Evolutionary conservation across 2,329 filamentous ascomycete genomes (phyloP), one percentile per base, ranked within the genome.

Genomic region (Xylariales sp.): DNA sequence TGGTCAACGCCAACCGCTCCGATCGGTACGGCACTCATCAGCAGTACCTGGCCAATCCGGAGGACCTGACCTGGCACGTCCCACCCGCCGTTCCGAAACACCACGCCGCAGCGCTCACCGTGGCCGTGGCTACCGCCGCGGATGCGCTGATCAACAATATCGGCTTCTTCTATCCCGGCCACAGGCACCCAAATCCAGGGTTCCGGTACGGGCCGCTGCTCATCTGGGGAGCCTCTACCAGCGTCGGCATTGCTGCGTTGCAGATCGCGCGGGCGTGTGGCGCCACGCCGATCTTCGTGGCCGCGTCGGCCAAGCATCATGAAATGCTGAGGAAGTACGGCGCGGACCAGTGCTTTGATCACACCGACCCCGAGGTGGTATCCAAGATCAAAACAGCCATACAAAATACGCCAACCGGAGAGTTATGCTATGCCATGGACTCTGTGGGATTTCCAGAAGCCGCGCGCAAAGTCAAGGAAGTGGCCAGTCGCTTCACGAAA

Each of bases 191-290:
- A 4, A 30, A 33, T 8, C n/a, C 44, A 2, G 20, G 41, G 7
- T 32, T 43, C 6, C 41, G 39, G 5, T 40, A 39, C 2, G 42
- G 53, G 6, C 48, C 50, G 2, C 6, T 63, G 6, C 40, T 66
- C 13, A 51, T 65, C 29, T 65, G 63, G 63, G 63, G 61, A n/a
- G 63, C 57, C 6, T 54, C 52, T 4, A 54, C 54, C 2, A 53
- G 50, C 27, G 60, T 65, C 1, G 63, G 63, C 6, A 44, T 51
- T 20, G 53, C 50, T 16, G 57, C 57, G 5, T 53, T 66, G 13
- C 61, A 65, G 34, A 42, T 64, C 2, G 61, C 60, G 1, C 46
- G 44, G 5, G 53, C 54, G 1, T 52, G 56, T 1, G 63, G 61
- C 3, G 43, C 48, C 5, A 41, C 40, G 1, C 48, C 50, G 11